Base-by-base conservation (phyloP, 2,329 filamentous ascomycete genomes). In the Grosmannia huntii region DNA sequence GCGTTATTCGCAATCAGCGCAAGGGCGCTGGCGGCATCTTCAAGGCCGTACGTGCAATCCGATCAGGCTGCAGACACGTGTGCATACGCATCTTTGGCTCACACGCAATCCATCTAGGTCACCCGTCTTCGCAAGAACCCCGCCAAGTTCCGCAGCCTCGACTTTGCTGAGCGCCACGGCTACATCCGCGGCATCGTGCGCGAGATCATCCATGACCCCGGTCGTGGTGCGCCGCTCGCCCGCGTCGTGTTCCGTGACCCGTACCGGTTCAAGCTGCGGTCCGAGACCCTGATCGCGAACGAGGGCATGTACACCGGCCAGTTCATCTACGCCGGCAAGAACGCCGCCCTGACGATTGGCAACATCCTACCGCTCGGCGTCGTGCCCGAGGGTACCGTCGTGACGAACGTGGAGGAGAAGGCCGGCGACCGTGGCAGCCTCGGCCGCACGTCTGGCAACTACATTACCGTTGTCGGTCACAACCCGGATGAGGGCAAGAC, bases 261-360 rank as follows among this genome's bases (percentile, higher is more conserved):
- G 71, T 99, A 99, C 87, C 85, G 86, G 78, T 97, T 89, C 88
- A 96, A 95, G 86, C 86, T 91, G 75, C 81, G 90, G 76, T 92
- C 87, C 76, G 91, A 99, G 87, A 99, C 94, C 69, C 96, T 99
- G 87, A 99, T 99, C 74, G 94, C 94, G 79, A 99, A 97, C 81
- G 94, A 97, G 84, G 94, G 94, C 82, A 96, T 97, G 91, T 99
- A 97, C 89, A 96, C 94, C 68, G 94, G 94, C 75, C 94, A 99
- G 80, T 99, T 99, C 85, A 90, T 99, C 87, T 99, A 99, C 80
- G 94, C 92, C 74, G 94, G 94, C 75, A 99, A 99, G 90, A 94
- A 96, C 81, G 94, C 94, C 71, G 82, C 87, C 67, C 85, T 99
- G 73, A 97, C 89, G 72, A 86, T 99, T 76, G 94, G 94, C 77